phyloP scores from a whole-genome alignment of 805 yeast species.

The Candida boleticola region DNA sequence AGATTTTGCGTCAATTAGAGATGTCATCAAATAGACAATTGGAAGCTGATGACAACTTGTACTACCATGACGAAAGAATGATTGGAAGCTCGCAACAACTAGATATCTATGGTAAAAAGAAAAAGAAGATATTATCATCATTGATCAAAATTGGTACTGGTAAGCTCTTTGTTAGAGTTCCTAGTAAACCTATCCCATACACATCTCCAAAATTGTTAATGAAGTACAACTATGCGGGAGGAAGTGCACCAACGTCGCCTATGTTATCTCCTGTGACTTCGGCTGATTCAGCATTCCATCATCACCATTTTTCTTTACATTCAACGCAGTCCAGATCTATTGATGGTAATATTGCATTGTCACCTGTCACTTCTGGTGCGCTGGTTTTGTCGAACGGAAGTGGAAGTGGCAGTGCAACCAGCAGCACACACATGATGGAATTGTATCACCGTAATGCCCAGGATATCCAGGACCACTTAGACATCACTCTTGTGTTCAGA shows the following conservation, averaged over 20 bases:
- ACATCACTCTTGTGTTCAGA: constrained; percentile 27
- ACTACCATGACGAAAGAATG: constrained; percentile 21
- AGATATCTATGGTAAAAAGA: constrained; percentile 33
- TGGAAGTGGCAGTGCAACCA: constrained; percentile 8
- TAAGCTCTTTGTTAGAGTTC: constrained; percentile 32
- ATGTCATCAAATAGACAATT: neutral
- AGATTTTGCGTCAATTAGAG: constrained; percentile 7
- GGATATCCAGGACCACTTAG: constrained; percentile 19
- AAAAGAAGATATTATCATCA: constrained; percentile 34
- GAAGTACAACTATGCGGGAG: constrained; percentile 28
- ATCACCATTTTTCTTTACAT: neutral
- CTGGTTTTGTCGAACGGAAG: constrained; percentile 1
- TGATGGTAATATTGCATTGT: constrained; percentile 8
- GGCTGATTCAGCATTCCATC: neutral
- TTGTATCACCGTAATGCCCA: constrained; percentile 28
- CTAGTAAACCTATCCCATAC: constrained; percentile 32
- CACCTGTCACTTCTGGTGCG: constrained; percentile 13
- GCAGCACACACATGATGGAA: constrained; percentile 24
- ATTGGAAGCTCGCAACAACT: constrained; percentile 22
- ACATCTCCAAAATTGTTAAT: constrained; percentile 36
- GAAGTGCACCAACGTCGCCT: constrained; percentile 9
- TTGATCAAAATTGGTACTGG: constrained; percentile 32
- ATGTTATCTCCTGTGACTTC: constrained; percentile 6
- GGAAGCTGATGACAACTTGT: constrained; percentile 7
- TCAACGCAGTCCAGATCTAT: constrained; percentile 3